Evolutionary conservation across 1,139 yeast genomes (phyloP).

Genomic region (Geotrichum macrosporum): DNA sequence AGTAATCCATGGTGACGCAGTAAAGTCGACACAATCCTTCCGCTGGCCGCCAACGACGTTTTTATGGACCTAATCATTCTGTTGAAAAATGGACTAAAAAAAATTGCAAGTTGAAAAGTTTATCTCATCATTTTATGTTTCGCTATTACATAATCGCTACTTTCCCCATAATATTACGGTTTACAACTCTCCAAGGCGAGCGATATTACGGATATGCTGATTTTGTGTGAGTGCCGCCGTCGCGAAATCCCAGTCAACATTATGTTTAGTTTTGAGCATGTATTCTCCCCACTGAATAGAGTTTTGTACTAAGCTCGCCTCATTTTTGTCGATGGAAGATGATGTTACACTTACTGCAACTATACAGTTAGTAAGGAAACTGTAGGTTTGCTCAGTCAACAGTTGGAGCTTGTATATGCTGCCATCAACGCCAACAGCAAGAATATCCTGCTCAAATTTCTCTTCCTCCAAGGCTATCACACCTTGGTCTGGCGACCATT

Average conservation of each 20-base stretch:
- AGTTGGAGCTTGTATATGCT: constrained; percentile 31
- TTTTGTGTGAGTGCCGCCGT: neutral
- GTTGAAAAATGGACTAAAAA: neutral
- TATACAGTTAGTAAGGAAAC: neutral
- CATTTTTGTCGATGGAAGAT: too few relatives aligned
- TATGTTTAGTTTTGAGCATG: neutral
- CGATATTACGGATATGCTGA: neutral
- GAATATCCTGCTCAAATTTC: neutral
- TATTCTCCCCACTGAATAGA: neutral
- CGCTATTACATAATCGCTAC: too few relatives aligned
- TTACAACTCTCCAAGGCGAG: constrained; percentile 1
- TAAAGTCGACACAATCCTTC: too few relatives aligned
- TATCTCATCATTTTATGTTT: too few relatives aligned
- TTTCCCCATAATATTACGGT: too few relatives aligned
- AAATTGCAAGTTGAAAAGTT: neutral
- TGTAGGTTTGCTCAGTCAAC: neutral
- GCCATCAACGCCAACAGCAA: constrained; percentile 15
- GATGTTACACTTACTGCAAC: neutral
- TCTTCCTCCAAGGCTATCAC: too few relatives aligned
- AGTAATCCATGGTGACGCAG: too few relatives aligned
- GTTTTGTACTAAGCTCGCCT: neutral
- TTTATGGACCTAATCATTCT: too few relatives aligned
- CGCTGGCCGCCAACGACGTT: too few relatives aligned
- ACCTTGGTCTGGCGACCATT: neutral
- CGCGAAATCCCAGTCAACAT: constrained; percentile 13